Conservation (phyloP, 179 eudicot genomes). For the Silene noctiflora region DNA sequence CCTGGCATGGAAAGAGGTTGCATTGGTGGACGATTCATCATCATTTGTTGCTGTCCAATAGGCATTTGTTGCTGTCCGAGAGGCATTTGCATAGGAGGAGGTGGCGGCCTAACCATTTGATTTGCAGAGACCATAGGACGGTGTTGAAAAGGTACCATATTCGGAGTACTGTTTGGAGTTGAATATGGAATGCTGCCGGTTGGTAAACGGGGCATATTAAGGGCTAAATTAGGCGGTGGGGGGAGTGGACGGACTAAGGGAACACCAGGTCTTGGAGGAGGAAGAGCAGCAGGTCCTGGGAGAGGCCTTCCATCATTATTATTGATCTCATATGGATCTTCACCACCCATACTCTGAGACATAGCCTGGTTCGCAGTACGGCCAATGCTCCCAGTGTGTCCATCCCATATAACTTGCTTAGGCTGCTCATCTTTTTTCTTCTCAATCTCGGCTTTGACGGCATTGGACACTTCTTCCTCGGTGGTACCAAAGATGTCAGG, state of each 20-base stretch:
- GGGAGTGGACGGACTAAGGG: conserved; percentile 80
- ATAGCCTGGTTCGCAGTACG: conserved; percentile 93
- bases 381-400: conserved; percentile 94
- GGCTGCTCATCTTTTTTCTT: conserved; percentile 93
- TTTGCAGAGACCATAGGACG: conserved; percentile 45
- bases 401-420: conserved; percentile 99
- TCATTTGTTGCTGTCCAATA: conserved; percentile 67
- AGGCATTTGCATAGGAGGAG: conserved; percentile 63
- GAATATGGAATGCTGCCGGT: conserved; percentile 56
- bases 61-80: conserved; percentile 65
- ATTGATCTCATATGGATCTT: conserved; percentile 53
- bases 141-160: conserved; percentile 55
- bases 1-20: conserved; percentile 54
- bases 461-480: conserved; percentile 95
- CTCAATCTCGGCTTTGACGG: conserved; percentile 91
- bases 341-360: conserved; percentile 65
- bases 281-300: conserved; percentile 88
- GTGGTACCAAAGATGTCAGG: conserved; percentile 99
- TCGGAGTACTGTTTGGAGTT: conserved; percentile 41
- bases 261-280: conserved; percentile 66
- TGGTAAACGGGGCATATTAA: conserved; percentile 77
- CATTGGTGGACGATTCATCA: conserved; percentile 73
- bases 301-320: conserved; percentile 48
- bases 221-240: conserved; percentile 67
- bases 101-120: conserved; percentile 51